Percentiles rank a stretch among this genome's conserved stretches.
Evolutionary conservation across 164 flowering plant genomes (phyloP).

Genomic region (Macadamia integrifolia): DNA sequence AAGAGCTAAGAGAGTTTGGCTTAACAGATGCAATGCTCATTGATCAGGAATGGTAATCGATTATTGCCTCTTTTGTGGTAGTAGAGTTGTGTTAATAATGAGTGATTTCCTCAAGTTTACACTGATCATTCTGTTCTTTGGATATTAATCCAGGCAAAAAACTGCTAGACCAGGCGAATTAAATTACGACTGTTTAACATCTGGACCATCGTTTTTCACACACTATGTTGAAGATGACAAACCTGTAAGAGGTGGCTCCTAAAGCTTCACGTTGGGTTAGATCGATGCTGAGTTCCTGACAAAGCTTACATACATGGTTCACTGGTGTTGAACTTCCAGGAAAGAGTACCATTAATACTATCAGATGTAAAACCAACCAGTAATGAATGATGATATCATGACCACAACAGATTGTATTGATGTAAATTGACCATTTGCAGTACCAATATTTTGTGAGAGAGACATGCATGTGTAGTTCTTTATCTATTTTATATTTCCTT

Average conservation of each 20-base stretch:
- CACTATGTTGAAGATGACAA: conserved; percentile 26
- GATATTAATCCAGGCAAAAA: conserved; percentile 48
- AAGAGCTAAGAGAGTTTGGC: conserved; percentile 56
- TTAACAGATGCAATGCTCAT: conserved; percentile 63
- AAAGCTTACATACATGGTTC: neutral
- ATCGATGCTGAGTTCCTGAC: too few species aligned
- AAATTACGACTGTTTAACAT: conserved; percentile 47
- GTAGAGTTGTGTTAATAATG: neutral
- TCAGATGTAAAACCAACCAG: neutral
- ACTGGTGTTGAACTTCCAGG: neutral
- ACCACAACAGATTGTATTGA: too few species aligned
- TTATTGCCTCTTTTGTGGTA: neutral
- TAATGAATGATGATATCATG: neutral
- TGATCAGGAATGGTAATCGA: conserved; percentile 56
- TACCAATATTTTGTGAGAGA: too few species aligned
- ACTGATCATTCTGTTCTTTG: conserved; percentile 12
- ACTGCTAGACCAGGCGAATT: conserved; percentile 62
- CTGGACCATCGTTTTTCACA: conserved; percentile 62
- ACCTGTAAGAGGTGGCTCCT: neutral
- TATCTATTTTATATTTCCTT: too few species aligned
- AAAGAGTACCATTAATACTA: neutral
- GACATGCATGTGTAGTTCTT: too few species aligned
- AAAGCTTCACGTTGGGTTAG: neutral
- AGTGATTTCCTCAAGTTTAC: neutral
- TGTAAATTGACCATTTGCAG: too few species aligned